A percentile compares a stretch with the other conserved stretches of the same genome.
phyloP scores from a whole-genome alignment of 768 basidiomycete genomes.

The Megacollybia marginata region DNA sequence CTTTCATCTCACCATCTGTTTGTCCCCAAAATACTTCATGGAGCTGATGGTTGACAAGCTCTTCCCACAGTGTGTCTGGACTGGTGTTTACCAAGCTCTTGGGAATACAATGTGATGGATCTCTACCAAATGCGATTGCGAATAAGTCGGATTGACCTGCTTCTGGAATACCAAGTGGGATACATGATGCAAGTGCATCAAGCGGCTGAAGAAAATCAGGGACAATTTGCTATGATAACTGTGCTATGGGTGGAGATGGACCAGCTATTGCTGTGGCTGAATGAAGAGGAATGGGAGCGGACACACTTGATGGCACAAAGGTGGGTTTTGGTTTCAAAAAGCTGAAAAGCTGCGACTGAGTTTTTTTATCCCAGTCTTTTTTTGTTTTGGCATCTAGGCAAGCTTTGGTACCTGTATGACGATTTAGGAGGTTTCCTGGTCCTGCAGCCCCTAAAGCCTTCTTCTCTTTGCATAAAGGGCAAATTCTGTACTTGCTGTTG shows the following conservation, averaged over 20 bases:
- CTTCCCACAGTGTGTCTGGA: not conserved
- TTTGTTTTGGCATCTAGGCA: not conserved
- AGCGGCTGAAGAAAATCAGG: not conserved
- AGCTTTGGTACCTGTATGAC: not conserved
- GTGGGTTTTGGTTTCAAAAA: not conserved
- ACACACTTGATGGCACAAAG: not conserved
- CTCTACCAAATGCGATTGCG: not conserved
- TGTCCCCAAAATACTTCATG: not conserved
- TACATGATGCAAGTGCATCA: not conserved
- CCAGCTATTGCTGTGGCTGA: not conserved
- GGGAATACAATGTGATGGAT: no score
- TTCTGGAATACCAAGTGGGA: not conserved
- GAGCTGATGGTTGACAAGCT: not conserved
- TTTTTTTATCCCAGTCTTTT: not conserved
- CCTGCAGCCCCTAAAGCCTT: not conserved
- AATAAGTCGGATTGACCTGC: not conserved
- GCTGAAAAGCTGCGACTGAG: not conserved
- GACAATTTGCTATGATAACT: not conserved
- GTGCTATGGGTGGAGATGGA: not conserved
- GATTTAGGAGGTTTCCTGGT: not conserved
- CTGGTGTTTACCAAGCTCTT: not conserved
- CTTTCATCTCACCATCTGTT: not conserved
- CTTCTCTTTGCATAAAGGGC: not conserved
- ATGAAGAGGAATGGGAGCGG: not conserved
- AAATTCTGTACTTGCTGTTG: not conserved